These are phyloP conservation scores for Hypoxylon subgilvum DNA, from an alignment of 495 filamentous ascomycete species.

Conservation along the genomic window DNA sequence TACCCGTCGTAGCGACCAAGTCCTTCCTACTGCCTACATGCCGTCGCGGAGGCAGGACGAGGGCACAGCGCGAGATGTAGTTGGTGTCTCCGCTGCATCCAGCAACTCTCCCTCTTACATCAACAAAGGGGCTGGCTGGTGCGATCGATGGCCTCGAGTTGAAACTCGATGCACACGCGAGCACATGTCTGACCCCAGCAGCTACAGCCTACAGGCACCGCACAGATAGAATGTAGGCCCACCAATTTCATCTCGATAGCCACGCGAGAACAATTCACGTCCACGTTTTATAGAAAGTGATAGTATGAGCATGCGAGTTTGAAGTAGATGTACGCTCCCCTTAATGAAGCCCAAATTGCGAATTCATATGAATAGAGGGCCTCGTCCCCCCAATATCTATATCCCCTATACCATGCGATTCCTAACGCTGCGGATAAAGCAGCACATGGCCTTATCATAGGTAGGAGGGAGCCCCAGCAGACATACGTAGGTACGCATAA, in stretches of 20 bases:
- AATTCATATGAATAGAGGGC: constrained; percentile 38
- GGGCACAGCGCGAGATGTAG: constrained; percentile 20
- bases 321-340: constrained; percentile 19
- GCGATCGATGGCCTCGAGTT: not conserved
- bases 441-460: constrained; percentile 21
- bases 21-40: constrained; percentile 3
- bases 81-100: constrained; percentile 13
- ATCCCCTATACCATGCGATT: constrained; percentile 14
- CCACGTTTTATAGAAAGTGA: constrained; percentile 4
- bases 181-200: constrained; percentile 9
- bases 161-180: constrained; percentile 11
- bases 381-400: constrained; percentile 32
- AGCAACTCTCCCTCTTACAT: constrained; percentile 37
- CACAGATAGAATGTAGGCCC: constrained; percentile 12
- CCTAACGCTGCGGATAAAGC: constrained; percentile 23
- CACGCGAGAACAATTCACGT: constrained; percentile 15
- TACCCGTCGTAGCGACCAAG: constrained; percentile 29
- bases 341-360: constrained; percentile 39
- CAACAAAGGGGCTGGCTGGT: constrained; percentile 18
- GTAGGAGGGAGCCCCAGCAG: constrained; percentile 8
- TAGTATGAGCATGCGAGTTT: constrained; percentile 24
- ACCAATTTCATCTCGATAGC: not conserved
- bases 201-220: constrained; percentile 5
- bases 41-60: constrained; percentile 14
- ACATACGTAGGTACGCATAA: constrained; percentile 1